Evolutionary conservation across 306 rosid genomes (phyloP), one percentile per base, ranked within the genome.

Genomic region (Castanopsis chinensis): DNA sequence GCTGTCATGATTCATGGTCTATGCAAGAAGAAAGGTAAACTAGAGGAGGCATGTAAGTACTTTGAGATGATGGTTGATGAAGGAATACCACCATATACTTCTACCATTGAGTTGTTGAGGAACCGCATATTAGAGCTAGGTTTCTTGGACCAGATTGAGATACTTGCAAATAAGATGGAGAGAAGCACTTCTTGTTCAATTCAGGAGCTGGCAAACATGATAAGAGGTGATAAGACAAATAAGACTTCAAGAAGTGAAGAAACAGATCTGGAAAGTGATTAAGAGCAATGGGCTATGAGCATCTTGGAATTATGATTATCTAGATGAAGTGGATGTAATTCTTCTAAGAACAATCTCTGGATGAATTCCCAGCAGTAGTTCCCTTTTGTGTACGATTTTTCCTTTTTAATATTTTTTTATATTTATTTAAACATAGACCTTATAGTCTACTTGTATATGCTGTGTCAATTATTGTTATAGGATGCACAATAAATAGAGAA

Each of bases 11-110:
- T 92, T 79, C 99, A 92, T 83, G 94, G 92, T 63, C 81, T 92
- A 51, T 87, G 89, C 69, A 90, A 87, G 81, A 94, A 91, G 85
- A 94, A 89, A 82, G 90, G 90, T 32, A 94, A 91, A 81, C 76
- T 91, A 53, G 97, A 92, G 84, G 97, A 91, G 78, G 97, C 97
- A 45, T 85, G 92, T 55, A 88, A 90, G 73, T 94, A 92, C 88
- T 91, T 92, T 82, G 95, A 87, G 89, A 83, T 76, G 77, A 94
- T 94, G 99, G 73, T 94, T 35, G 97, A 94, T 71, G 97, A 92
- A 85, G 97, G 97, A 80, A 87, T 92, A 79, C 99, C 97, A 2
- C 97, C 94, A 71, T 92, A 92, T 81, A 74, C 82, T 73, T 81
- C 92, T 51, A 94, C 95, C 1, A 56, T 92, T 4, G 91, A 92